These are phyloP conservation scores for Pyrenochaeta sp. DNA, from an alignment of 2,329 filamentous ascomycete genomes.

Conservation along the genomic window DNA sequence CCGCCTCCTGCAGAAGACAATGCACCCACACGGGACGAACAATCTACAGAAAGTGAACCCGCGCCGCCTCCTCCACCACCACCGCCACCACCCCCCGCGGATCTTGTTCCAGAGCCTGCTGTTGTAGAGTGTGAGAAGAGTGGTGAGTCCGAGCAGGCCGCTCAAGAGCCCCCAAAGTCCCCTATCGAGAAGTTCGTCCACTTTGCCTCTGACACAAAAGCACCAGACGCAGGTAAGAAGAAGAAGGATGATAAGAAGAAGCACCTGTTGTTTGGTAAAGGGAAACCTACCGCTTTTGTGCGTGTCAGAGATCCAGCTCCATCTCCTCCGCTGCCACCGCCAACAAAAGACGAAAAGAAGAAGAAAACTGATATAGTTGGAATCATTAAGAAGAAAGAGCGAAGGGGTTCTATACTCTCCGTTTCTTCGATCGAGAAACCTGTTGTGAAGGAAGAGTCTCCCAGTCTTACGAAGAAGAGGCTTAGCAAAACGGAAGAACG, in stretches of 20 bases:
- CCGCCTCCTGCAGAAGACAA: constrained; percentile 12
- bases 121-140: constrained; percentile 38
- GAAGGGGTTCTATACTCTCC: constrained; percentile 27
- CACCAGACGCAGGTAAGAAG: constrained; percentile 45
- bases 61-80: constrained; percentile 20
- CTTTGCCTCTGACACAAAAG: constrained; percentile 51
- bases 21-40: constrained; percentile 6
- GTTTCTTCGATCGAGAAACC: constrained; percentile 25
- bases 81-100: constrained; percentile 1
- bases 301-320: constrained; percentile 38
- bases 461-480: constrained; percentile 29
- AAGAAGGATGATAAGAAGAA: constrained; percentile 36
- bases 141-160: constrained; percentile 49
- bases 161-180: constrained; percentile 44
- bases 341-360: constrained; percentile 44
- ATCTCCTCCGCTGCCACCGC: constrained; percentile 24
- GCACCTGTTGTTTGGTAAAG: constrained; percentile 30
- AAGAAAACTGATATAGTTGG: constrained; percentile 21
- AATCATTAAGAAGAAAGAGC: constrained; percentile 34
- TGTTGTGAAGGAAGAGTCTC: constrained; percentile 13
- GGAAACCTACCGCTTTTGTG: constrained; percentile 43
- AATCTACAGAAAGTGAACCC: constrained; percentile 14
- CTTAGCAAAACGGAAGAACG: constrained; percentile 36
- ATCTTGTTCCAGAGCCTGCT: constrained; percentile 21
- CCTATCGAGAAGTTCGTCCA: constrained; percentile 45